Evolutionary conservation across 331 rosid species (phyloP).

Genomic region (Quercus tomentella): DNA sequence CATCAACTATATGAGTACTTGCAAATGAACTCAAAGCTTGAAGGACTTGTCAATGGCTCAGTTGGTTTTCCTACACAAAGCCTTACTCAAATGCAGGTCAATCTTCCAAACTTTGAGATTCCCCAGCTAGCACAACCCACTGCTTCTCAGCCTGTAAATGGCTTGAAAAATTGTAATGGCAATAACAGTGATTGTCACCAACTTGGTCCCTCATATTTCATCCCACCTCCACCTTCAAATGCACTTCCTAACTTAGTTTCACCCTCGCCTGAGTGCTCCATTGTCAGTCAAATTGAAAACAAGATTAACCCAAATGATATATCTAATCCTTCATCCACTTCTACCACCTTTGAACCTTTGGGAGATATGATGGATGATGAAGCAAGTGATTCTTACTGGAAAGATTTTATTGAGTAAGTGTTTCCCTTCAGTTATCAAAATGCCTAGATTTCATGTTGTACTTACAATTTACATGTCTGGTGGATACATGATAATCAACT

Average conservation of each 20-base stretch:
- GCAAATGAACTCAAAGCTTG: constrained; percentile 29
- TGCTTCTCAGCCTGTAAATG: background rate
- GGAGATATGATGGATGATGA: constrained; percentile 47
- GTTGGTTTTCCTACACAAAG: constrained; percentile 28
- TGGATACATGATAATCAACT: background rate
- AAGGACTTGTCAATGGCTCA: constrained; percentile 24
- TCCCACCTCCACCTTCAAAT: constrained; percentile 18
- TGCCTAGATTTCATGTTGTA: background rate
- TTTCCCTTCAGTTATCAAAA: background rate
- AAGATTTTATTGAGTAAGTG: constrained; percentile 53
- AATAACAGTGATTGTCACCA: background rate
- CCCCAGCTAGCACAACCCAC: background rate
- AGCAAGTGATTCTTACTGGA: constrained; percentile 57
- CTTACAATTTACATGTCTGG: background rate
- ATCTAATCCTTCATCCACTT: constrained; percentile 28
- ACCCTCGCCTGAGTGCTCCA: constrained; percentile 31
- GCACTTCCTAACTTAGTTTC: constrained; percentile 44
- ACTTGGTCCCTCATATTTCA: constrained; percentile 17
- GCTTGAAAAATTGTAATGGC: background rate
- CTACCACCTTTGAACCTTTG: constrained; percentile 49
- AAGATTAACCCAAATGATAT: constrained; percentile 22
- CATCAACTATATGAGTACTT: constrained; percentile 19
- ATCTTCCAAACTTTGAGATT: constrained; percentile 20
- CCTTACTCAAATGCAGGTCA: constrained; percentile 23
- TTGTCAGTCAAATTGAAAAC: constrained; percentile 24